phyloP scores from a whole-genome alignment of 2,329 filamentous ascomycete species.

The Ascocoryne sarcoides region DNA sequence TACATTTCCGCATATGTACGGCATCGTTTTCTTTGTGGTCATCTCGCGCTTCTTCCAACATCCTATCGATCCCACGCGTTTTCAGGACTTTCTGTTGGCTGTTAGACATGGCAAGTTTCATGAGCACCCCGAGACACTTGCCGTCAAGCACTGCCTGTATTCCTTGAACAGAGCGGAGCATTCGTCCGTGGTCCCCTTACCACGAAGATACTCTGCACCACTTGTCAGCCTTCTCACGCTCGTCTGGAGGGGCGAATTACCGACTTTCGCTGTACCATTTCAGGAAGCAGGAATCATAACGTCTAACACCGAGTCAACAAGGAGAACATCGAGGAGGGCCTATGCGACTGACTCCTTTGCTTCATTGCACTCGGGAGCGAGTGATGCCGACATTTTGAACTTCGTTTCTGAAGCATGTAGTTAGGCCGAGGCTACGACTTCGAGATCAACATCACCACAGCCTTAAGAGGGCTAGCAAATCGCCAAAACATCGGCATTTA shows the following conservation, averaged over 20 bases:
- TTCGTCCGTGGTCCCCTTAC: slow-evolving; percentile 72
- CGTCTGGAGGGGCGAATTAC: slow-evolving; percentile 28
- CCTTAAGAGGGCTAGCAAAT: neutral
- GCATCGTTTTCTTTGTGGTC: slow-evolving; percentile 83
- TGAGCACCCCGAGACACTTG: slow-evolving; percentile 31
- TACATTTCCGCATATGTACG: slow-evolving; percentile 48
- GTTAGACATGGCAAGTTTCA: slow-evolving; percentile 1
- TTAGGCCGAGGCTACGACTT: neutral
- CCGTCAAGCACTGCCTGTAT: slow-evolving; percentile 79
- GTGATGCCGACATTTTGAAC: slow-evolving; percentile 74
- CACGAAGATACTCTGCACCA: slow-evolving; percentile 75
- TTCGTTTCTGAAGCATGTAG: neutral
- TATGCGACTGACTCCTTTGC: slow-evolving; percentile 70
- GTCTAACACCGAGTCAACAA: slow-evolving; percentile 41
- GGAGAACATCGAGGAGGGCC: neutral
- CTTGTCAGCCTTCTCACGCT: slow-evolving; percentile 7
- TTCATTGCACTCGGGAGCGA: slow-evolving; percentile 91
- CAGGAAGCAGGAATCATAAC: slow-evolving; percentile 93
- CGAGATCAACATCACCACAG: neutral
- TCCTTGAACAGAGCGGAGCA: slow-evolving; percentile 79
- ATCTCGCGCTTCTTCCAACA: slow-evolving; percentile 84
- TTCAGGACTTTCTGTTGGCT: slow-evolving; percentile 66
- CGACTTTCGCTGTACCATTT: slow-evolving; percentile 99
- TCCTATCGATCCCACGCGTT: slow-evolving; percentile 81
- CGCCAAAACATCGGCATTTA: slow-evolving; percentile 3